Evolutionary conservation across 768 basidiomycete species (phyloP).

Genomic region (Suillus lakei): DNA sequence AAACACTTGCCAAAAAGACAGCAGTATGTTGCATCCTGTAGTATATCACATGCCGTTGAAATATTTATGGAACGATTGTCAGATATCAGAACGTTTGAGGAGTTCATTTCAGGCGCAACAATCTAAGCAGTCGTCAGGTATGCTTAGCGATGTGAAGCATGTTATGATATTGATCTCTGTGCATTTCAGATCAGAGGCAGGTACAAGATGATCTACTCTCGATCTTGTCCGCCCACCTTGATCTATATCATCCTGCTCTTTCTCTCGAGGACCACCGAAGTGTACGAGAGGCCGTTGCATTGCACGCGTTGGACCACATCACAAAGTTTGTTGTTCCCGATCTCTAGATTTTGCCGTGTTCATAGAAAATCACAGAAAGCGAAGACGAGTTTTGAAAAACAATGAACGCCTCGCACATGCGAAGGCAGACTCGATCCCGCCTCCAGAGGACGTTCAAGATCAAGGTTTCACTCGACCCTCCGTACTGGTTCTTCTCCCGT

Average conservation of each 20-base stretch:
- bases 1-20: constrained; percentile 27
- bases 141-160: background rate
- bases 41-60: background rate
- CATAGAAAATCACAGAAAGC: constrained; percentile 64
- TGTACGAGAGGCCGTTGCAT: constrained; percentile 68
- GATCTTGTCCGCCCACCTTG: constrained; percentile 66
- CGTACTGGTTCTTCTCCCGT: constrained; percentile 88
- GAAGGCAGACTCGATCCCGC: constrained; percentile 56
- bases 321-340: constrained; percentile 60
- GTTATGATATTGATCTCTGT: constrained; percentile 13
- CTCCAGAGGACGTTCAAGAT: constrained; percentile 83
- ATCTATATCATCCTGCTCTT: constrained; percentile 75
- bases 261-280: constrained; percentile 65
- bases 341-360: background rate
- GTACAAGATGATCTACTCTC: constrained; percentile 75
- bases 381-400: constrained; percentile 87
- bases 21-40: constrained; percentile 21
- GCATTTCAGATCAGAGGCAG: constrained; percentile 48
- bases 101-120: constrained; percentile 59
- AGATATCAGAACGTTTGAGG: constrained; percentile 65
- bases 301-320: constrained; percentile 90
- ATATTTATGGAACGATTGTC: background rate
- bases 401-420: constrained; percentile 88
- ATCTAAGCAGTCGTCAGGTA: constrained; percentile 58
- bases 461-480: constrained; percentile 99